These are phyloP conservation scores for Sporothrix pseudoabietina DNA, from an alignment of 2,329 filamentous ascomycete genomes.

Conservation along the genomic window DNA sequence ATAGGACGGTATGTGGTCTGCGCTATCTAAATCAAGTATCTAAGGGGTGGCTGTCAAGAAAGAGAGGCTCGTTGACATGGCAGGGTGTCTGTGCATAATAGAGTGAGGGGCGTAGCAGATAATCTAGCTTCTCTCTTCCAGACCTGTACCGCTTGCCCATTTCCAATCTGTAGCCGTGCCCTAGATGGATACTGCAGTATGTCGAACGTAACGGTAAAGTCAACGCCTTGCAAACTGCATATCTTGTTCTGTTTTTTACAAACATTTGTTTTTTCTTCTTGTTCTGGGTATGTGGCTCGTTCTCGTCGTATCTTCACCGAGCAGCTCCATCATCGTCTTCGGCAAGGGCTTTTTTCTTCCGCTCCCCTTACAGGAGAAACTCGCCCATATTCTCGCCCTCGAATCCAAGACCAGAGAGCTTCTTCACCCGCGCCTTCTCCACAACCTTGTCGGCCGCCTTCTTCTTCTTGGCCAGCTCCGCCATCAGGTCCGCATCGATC, in stretches of 20 bases:
- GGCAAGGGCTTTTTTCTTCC: neutral
- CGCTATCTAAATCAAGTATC: slow-evolving; percentile 22
- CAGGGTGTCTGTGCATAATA: neutral
- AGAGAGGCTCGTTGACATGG: neutral
- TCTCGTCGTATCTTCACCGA: neutral
- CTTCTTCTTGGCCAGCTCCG: slow-evolving; percentile 71
- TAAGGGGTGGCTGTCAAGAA: neutral
- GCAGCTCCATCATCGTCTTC: neutral
- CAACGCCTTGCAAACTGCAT: neutral
- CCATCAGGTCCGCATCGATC: slow-evolving; percentile 54
- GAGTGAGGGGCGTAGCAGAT: no score
- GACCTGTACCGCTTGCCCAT: neutral
- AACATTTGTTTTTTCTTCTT: neutral
- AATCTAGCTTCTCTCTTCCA: neutral
- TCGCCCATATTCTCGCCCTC: slow-evolving; percentile 83
- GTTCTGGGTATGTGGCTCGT: neutral
- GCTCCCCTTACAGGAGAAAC: slow-evolving; percentile 60
- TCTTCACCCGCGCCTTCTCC: slow-evolving; percentile 72
- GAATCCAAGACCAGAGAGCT: slow-evolving; percentile 77
- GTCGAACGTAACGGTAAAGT: neutral
- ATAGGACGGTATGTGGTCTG: slow-evolving; percentile 22
- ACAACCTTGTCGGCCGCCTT: slow-evolving; percentile 67
- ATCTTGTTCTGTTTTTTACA: neutral
- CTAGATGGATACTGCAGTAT: neutral
- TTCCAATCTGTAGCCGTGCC: neutral